phyloP scores from a whole-genome alignment of 345 rosid species.

The Aquilaria malaccensis region DNA sequence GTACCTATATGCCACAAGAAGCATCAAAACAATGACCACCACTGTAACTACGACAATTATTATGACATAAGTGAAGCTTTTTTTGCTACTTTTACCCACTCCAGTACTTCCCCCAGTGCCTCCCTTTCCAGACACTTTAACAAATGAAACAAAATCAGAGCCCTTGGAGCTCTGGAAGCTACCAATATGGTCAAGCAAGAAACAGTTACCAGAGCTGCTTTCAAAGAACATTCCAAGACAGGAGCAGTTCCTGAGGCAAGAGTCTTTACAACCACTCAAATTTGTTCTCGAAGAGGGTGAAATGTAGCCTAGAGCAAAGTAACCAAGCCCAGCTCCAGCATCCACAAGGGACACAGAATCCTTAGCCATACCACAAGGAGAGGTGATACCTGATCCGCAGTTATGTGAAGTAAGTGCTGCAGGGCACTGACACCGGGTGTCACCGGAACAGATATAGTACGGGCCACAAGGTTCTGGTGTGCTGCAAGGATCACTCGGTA shows the following conservation, averaged over 20 bases:
- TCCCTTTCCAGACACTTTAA: conserved; percentile 41
- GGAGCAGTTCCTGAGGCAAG: conserved; percentile 66
- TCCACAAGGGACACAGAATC: conserved; percentile 39
- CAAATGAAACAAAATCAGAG: conserved; percentile 42
- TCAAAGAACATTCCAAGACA: conserved; percentile 72
- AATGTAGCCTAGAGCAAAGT: conserved; percentile 57
- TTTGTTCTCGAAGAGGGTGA: conserved; percentile 42
- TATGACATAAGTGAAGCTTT: conserved; percentile 39
- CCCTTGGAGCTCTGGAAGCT: conserved; percentile 40
- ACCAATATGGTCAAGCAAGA: conserved; percentile 64
- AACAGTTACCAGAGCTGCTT: conserved; percentile 63
- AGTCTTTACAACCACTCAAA: conserved; percentile 58
- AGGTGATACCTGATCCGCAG: conserved; percentile 46
- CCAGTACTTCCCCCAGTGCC: conserved; percentile 15
- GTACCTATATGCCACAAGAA: conserved; percentile 38
- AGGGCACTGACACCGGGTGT: conserved; percentile 56
- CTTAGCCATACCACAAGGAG: conserved; percentile 42
- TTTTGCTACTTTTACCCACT: conserved; percentile 27
- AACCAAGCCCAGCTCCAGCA: conserved; percentile 45
- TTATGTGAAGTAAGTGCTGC: conserved; percentile 28
- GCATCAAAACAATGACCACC: conserved; percentile 34
- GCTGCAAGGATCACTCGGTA: conserved; percentile 57
- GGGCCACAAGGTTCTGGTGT: conserved; percentile 67
- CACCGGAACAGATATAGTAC: conserved; percentile 44
- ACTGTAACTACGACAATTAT: conserved; percentile 47